Evolutionary conservation across 2,329 filamentous ascomycete genomes (phyloP), one percentile per base, ranked within the genome.

Genomic region (Didymella exigua): DNA sequence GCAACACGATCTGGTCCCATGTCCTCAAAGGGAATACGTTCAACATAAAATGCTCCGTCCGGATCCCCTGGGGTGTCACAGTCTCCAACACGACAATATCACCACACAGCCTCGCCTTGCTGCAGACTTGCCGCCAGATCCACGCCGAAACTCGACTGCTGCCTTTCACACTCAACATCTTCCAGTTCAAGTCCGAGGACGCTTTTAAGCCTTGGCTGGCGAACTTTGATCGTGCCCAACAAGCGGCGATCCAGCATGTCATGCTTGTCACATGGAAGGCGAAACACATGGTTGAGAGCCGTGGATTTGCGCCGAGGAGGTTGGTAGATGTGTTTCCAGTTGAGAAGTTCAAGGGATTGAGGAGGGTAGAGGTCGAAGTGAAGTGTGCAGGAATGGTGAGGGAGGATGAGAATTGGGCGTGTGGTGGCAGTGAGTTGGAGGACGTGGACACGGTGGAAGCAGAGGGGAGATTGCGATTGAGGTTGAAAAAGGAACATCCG

Each of bases 71-170:
- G 52, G 45, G 45, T 6, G 18, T 27, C 21, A 13, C 18, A 1
- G 37, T 37, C 1, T 26, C 16, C n/a, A 48, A 51, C 11, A 7
- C 23, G 18, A 47, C 47, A 5, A 23, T 31, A 26, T 16, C 31
- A n/a, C 19, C 27, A 10, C 44, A 56, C 31, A 27, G 7, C 7
- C 47, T 56, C 21, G 36, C 48, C 1, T 34, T 56, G 3, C 48
- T 56, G 5, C 48, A 34, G 16, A 56, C 54, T 2, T 48, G 43
- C 19, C 56, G 58, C 14, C 57, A 60, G 9, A 54, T 60, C 11
- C 42, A 58, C 26, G 9, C 26, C 1, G 57, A 60, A 31, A 30
- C 54, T 7, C 14, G 33, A 1, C 13, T 44, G 13, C 18, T 56
- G 2, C 54, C 48, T 0, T 43, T 56, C 34, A 26, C n/a, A 9